Base-by-base conservation (phyloP, 2,329 filamentous ascomycete genomes). In the Teratosphaeria gauchensis region DNA sequence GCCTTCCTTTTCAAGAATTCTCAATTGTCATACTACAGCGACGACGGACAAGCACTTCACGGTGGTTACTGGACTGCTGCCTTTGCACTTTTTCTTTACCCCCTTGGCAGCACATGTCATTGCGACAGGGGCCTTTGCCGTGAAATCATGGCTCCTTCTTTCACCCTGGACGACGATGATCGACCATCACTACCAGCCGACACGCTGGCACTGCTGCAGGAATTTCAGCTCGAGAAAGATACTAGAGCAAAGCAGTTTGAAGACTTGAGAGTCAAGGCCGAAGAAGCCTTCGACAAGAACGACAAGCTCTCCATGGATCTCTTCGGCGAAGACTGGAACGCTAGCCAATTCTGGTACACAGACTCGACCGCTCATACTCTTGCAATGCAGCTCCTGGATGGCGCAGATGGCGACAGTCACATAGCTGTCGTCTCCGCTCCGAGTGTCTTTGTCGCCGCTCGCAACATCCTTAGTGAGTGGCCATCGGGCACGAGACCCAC, bases 261-360 rank as follows among this genome's bases (percentile, higher is more conserved):
- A 70, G 80, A 84, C 62, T 76, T 92, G 56, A 85, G 85, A 72
- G 75, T 77, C 11, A 77, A 79, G 38, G 83, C 84, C 1, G 85
- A 88, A 68, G 75, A 80, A 53, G 77, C 80, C 14, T 78, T 79
- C 60, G 71, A 75, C 11, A 70, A 72, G 24, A 62, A 63, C 38
- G 62, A 61, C 54, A 73, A 73, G 53, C 65, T 83, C 35, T 80
- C 75, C 48, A 92, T 92, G 82, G 83, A 88, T 32, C 77, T 81
- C 1, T 94, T 92, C 67, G 78, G 79, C 1, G 89, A 92, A 73
- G 86, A 92, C 72, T 94, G 89, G 89, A 89, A 92, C 68, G 82
- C 87, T 68, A 87, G 83, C 62, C 89, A 92, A 73, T 94, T 94
- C 68, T 94, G 89, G 89, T 89, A 77, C 46, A 84, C 83, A 8